phyloP scores from a whole-genome alignment of 192 early-diverging fungal species.

The Coemansia sp. region DNA sequence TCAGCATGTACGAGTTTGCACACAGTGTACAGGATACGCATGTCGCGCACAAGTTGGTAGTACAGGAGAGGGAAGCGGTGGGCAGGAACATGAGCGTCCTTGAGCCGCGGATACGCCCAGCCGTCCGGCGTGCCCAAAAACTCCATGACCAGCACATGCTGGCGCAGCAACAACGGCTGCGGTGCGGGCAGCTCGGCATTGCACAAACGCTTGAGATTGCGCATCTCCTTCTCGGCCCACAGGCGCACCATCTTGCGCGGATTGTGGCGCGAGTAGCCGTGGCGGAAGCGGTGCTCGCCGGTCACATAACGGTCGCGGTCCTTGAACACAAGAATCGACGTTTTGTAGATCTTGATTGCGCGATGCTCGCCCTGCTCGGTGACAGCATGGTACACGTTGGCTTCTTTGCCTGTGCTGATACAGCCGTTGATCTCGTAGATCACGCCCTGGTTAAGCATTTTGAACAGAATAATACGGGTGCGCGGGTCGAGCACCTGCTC shows the following conservation, averaged over 20 bases:
- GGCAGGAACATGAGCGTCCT: constrained; percentile 83
- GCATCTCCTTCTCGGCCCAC: constrained; percentile 99
- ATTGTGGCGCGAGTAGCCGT: constrained; percentile 92
- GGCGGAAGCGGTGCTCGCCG: constrained; percentile 92
- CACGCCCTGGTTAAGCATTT: constrained; percentile 85
- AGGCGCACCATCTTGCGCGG: constrained; percentile 98
- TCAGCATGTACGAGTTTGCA: constrained; percentile 97
- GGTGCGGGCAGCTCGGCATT: constrained; percentile 86
- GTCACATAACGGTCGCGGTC: constrained; percentile 97
- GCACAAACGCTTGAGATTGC: constrained; percentile 90
- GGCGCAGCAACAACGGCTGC: constrained; percentile 78
- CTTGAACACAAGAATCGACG: constrained; percentile 96
- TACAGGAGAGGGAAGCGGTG: constrained; percentile 75
- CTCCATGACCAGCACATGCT: constrained; percentile 95
- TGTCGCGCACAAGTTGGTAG: constrained; percentile 78
- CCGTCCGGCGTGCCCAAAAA: constrained; percentile 90
- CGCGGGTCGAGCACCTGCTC: constrained; percentile 98
- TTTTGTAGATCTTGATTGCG: constrained; percentile 98
- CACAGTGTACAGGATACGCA: constrained; percentile 89
- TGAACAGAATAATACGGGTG: constrained; percentile 95
- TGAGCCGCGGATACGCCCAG: constrained; percentile 91
- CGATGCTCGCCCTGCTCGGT: constrained; percentile 79
- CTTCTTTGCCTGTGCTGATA: constrained; percentile 97
- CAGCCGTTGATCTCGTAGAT: constrained; percentile 96
- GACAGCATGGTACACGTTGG: constrained; percentile 96